Percentiles rank a stretch among this genome's conserved stretches.
These are phyloP conservation scores for Stylosanthes scabra DNA, from an alignment of 331 rosid species.

Conservation along the genomic window DNA sequence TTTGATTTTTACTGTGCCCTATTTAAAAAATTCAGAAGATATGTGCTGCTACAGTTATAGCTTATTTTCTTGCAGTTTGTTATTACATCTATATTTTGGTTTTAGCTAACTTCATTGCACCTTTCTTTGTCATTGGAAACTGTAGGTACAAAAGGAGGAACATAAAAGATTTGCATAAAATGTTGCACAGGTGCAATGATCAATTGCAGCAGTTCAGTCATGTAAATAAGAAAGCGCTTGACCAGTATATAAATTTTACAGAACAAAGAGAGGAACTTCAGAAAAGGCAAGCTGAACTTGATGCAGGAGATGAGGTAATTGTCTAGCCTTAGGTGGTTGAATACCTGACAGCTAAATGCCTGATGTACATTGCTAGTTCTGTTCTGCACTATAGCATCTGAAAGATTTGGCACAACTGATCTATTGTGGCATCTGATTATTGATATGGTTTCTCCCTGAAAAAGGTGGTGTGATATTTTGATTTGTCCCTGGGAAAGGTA, in stretches of 20 bases:
- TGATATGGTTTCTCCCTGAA: slow-evolving; percentile 21
- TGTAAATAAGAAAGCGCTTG: slow-evolving; percentile 97
- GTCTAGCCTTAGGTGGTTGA: slow-evolving; percentile 22
- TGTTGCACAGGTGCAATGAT: slow-evolving; percentile 90
- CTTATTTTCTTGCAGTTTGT: background rate
- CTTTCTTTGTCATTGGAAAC: slow-evolving; percentile 38
- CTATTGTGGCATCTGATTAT: slow-evolving; percentile 22
- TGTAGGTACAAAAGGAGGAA: slow-evolving; percentile 79
- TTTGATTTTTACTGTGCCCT: slow-evolving; percentile 8
- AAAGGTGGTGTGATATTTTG: slow-evolving; percentile 9
- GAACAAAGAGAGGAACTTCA: slow-evolving; percentile 99
- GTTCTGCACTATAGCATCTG: slow-evolving; percentile 6
- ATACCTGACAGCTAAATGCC: slow-evolving; percentile 12
- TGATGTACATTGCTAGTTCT: background rate
- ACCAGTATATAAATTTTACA: slow-evolving; percentile 92
- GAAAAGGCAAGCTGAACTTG: slow-evolving; percentile 94
- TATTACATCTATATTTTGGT: background rate
- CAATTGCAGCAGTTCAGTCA: slow-evolving; percentile 93
- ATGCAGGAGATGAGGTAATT: slow-evolving; percentile 93
- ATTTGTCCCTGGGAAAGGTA: slow-evolving; percentile 14
- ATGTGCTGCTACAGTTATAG: slow-evolving; percentile 23
- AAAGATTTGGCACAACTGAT: slow-evolving; percentile 18
- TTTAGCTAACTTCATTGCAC: slow-evolving; percentile 17
- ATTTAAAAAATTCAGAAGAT: slow-evolving; percentile 13
- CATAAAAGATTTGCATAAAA: slow-evolving; percentile 82